A percentile compares a stretch with the other conserved stretches of the same genome.
Evolutionary conservation across 2,329 filamentous ascomycete genomes (phyloP).

Genomic region (Calonectria hawksworthii): DNA sequence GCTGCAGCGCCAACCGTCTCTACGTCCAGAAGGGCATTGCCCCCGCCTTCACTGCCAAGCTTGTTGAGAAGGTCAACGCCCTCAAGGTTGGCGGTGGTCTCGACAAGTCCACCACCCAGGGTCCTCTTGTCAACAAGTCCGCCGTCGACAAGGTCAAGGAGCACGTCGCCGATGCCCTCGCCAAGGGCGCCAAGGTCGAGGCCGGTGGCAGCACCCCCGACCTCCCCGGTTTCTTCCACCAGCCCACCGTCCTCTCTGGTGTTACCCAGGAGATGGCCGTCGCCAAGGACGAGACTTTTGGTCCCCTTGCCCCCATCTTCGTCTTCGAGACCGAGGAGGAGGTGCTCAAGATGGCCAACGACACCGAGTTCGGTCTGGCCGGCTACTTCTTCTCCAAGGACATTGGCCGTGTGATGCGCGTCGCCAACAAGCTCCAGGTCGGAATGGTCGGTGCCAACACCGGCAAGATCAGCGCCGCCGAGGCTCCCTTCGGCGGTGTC

Average conservation of each 20-base stretch:
- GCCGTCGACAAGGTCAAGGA: constrained; percentile 73
- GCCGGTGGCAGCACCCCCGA: constrained; percentile 74
- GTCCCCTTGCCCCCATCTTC: constrained; percentile 47
- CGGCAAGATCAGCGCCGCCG: constrained; percentile 51
- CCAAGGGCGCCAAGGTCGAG: constrained; percentile 71
- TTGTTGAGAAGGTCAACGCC: constrained; percentile 47
- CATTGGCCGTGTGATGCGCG: constrained; percentile 56
- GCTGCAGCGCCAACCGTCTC: constrained; percentile 52
- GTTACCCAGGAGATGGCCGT: constrained; percentile 49
- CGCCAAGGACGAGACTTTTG: constrained; percentile 51
- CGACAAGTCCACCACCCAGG: constrained; percentile 45
- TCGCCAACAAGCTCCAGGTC: constrained; percentile 69
- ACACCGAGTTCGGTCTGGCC: constrained; percentile 55
- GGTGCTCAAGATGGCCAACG: constrained; percentile 54
- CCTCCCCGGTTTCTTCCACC: constrained; percentile 75
- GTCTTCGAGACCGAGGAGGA: constrained; percentile 55
- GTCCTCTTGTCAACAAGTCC: constrained; percentile 72
- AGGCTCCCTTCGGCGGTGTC: constrained; percentile 52
- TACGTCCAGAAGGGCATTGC: constrained; percentile 51
- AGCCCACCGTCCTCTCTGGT: constrained; percentile 79
- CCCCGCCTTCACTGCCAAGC: constrained; percentile 46
- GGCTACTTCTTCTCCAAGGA: constrained; percentile 53
- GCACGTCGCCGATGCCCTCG: constrained; percentile 73
- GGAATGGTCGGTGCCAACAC: constrained; percentile 74
- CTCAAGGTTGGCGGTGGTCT: constrained; percentile 47